Evolutionary conservation across 108 stramenopile species (phyloP).

Genomic region (Skeletonema marinoi): DNA sequence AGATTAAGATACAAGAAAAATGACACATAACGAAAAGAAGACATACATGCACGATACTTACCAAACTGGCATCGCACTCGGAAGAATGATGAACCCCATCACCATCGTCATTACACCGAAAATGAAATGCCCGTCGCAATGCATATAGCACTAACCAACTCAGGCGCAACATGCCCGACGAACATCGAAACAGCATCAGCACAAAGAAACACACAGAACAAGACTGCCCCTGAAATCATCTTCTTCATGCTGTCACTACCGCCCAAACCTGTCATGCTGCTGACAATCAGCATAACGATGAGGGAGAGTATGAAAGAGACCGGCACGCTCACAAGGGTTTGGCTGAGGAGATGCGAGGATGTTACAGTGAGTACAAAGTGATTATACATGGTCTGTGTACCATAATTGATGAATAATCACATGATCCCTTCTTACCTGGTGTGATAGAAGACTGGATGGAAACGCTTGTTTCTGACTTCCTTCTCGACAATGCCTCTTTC

Average conservation of each 20-base stretch:
- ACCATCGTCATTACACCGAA: slow-evolving; percentile 24
- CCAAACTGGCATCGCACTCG: not conserved
- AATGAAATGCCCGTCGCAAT: slow-evolving; percentile 16
- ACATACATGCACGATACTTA: not conserved
- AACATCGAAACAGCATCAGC: slow-evolving; percentile 30
- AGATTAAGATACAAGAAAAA: not conserved
- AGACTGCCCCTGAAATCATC: not conserved
- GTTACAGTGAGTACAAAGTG: too few species aligned
- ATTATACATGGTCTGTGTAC: too few species aligned
- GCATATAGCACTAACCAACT: slow-evolving; percentile 19
- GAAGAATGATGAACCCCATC: slow-evolving; percentile 29
- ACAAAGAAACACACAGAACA: slow-evolving; percentile 20
- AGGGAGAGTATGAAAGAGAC: slow-evolving; percentile 9
- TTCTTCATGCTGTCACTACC: not conserved
- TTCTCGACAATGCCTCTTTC: slow-evolving; percentile 72
- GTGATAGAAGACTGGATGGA: slow-evolving; percentile 23
- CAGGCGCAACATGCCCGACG: slow-evolving; percentile 17
- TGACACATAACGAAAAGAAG: not conserved
- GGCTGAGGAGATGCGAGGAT: too few species aligned
- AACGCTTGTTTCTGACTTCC: slow-evolving; percentile 56
- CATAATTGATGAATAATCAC: too few species aligned
- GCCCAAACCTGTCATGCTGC: slow-evolving; percentile 14
- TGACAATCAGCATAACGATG: not conserved
- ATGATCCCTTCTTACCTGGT: too few species aligned
- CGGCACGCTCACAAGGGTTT: slow-evolving; percentile 13